Evolutionary conservation across 2,329 filamentous ascomycete species (phyloP).

Genomic region (Clathrospora elynae): DNA sequence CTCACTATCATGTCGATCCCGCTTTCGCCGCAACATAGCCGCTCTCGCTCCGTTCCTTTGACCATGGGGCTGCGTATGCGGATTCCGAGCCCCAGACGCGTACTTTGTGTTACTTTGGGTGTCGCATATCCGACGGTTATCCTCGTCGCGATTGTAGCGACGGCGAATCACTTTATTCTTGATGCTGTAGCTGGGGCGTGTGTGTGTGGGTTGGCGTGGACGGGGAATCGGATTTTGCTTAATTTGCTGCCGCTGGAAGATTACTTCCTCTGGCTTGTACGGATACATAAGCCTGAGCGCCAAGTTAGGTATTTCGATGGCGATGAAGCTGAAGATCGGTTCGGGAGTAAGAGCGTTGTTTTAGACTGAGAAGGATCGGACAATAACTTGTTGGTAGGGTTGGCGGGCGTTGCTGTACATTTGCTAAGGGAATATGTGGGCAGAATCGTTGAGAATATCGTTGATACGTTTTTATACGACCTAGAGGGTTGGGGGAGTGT

Average conservation of each 20-base stretch:
- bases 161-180: conserved; percentile 73
- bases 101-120: conserved; percentile 58
- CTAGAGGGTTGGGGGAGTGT: too few species aligned
- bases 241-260: conserved; percentile 71
- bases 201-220: conserved; percentile 69
- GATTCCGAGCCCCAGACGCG: conserved; percentile 58
- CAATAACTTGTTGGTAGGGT: too few species aligned
- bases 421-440: too few species aligned
- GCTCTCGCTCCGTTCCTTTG: conserved; percentile 44
- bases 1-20: conserved; percentile 71
- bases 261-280: conserved; percentile 66
- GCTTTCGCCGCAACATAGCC: conserved; percentile 59
- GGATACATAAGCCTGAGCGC: conserved; percentile 66
- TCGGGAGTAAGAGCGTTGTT: conserved; percentile 23
- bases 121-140: conserved; percentile 69
- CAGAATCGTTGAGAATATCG: too few species aligned
- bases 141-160: conserved; percentile 70
- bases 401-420: neutral
- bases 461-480: too few species aligned
- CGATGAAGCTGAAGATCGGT: conserved; percentile 27
- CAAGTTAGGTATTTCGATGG: conserved; percentile 22
- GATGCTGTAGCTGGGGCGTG: conserved; percentile 71
- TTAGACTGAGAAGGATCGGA: conserved; percentile 5
- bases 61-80: conserved; percentile 41
- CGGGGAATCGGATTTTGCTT: conserved; percentile 59